Evolutionary conservation across 2,329 filamentous ascomycete genomes (phyloP).

Genomic region (Aspergillus sp.): DNA sequence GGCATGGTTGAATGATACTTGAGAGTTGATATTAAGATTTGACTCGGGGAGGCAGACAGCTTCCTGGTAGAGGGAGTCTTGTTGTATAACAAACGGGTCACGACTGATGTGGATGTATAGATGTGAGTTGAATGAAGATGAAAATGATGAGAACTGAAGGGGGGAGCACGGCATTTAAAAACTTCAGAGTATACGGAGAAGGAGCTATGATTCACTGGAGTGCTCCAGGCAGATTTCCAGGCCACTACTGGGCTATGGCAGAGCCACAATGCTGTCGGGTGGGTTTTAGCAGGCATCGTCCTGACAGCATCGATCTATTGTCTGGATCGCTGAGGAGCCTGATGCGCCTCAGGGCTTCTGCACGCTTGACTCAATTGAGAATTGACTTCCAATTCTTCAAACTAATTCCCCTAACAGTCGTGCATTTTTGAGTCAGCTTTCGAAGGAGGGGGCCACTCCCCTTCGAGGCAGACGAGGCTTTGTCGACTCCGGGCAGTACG

Average conservation of each 20-base stretch:
- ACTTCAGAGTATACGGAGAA: not conserved
- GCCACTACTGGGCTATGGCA: not conserved
- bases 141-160: not conserved
- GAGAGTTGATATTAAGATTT: not conserved
- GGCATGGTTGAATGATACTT: not conserved
- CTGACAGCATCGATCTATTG: not conserved
- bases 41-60: not conserved
- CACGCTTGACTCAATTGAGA: not conserved
- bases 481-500: not conserved
- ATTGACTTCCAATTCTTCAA: not conserved
- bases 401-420: not conserved
- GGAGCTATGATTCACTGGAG: not conserved
- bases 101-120: not conserved
- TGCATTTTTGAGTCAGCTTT: not conserved
- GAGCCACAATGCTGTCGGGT: slow-evolving; percentile 3
- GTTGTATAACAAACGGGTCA: not conserved
- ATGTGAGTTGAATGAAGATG: not conserved
- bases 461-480: not conserved
- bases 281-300: not conserved
- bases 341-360: not conserved
- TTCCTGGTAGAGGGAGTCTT: not conserved
- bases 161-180: not conserved
- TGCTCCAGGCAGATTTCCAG: not conserved
- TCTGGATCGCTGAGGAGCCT: not conserved
- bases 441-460: not conserved